Percentiles rank a stretch among this genome's conserved stretches.
Evolutionary conservation across 2,329 filamentous ascomycete species (phyloP).

Genomic region (Fusarium drepaniforme): DNA sequence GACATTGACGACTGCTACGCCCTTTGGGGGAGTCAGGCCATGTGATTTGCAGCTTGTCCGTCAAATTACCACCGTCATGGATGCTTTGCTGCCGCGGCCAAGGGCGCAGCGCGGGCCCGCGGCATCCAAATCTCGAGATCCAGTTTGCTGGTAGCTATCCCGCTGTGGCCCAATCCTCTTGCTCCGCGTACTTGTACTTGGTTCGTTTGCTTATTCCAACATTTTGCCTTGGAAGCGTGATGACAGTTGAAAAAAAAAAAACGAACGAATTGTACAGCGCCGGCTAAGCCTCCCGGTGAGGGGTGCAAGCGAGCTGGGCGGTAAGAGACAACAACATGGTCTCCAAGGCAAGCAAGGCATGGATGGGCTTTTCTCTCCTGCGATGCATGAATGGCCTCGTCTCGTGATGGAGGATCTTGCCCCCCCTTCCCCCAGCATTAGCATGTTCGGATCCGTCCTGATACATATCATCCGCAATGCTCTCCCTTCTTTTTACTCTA

Average conservation of each 20-base stretch:
- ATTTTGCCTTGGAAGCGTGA: slow-evolving; percentile 20
- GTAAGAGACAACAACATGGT: slow-evolving; percentile 26
- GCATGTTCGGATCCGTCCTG: neutral
- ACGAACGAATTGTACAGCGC: slow-evolving; percentile 30
- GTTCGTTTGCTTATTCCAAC: slow-evolving; percentile 17
- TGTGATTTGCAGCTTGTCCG: neutral
- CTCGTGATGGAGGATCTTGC: slow-evolving; percentile 5
- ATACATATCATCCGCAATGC: slow-evolving; percentile 2
- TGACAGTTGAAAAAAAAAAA: slow-evolving; percentile 7
- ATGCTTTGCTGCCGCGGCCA: slow-evolving; percentile 2
- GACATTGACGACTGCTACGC: neutral
- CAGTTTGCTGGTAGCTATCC: neutral
- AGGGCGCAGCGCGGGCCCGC: neutral
- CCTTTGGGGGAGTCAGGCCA: slow-evolving; percentile 10
- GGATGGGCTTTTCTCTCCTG: neutral
- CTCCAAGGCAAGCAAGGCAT: neutral
- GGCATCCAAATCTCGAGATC: neutral
- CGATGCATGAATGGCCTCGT: slow-evolving; percentile 17
- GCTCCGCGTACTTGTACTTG: slow-evolving; percentile 14
- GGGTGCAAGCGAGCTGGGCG: slow-evolving; percentile 35
- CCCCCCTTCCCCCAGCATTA: neutral
- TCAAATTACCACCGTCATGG: slow-evolving; percentile 8
- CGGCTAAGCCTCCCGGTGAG: slow-evolving; percentile 38
- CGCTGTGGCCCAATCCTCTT: slow-evolving; percentile 20
- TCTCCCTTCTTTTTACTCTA: neutral